A percentile compares a stretch with the other conserved stretches of the same genome.
phyloP scores from a whole-genome alignment of 148 eudicot genomes.

The Pharnaceum exiguum region DNA sequence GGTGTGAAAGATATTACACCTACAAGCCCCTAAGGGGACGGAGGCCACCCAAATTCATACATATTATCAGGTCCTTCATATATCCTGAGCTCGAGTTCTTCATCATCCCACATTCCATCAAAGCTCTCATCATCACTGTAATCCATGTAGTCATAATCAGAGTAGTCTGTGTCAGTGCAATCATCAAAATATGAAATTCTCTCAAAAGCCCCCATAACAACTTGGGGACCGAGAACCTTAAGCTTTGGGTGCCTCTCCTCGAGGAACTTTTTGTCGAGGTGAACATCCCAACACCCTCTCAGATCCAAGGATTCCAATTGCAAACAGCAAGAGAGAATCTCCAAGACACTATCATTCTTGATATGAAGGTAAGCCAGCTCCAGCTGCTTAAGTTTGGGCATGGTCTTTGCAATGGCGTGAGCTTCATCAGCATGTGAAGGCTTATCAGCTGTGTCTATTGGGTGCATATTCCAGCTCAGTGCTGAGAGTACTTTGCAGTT shows the following conservation, averaged over 20 bases:
- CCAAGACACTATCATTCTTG: constrained; percentile 36
- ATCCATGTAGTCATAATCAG: constrained; percentile 54
- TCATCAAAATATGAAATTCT: constrained; percentile 25
- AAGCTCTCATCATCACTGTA: constrained; percentile 51
- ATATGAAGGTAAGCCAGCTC: constrained; percentile 56
- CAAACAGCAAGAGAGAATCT: constrained; percentile 45
- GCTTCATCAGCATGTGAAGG: constrained; percentile 58
- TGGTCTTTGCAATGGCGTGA: constrained; percentile 51
- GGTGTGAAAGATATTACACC: constrained; percentile 9
- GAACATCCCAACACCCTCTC: constrained; percentile 75
- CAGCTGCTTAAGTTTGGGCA: constrained; percentile 69
- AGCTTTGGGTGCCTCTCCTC: constrained; percentile 43
- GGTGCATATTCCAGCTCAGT: constrained; percentile 70
- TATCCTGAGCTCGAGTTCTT: constrained; percentile 36
- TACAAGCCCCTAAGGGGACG: constrained; percentile 37
- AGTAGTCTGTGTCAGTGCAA: constrained; percentile 54
- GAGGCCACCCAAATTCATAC: constrained; percentile 49
- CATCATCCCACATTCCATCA: constrained; percentile 53
- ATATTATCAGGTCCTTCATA: constrained; percentile 39
- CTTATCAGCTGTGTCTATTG: constrained; percentile 27
- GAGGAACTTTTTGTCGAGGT: constrained; percentile 43
- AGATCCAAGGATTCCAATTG: constrained; percentile 58
- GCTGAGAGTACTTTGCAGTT: constrained; percentile 49
- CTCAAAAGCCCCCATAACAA: constrained; percentile 43
- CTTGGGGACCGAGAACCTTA: constrained; percentile 54